Evolutionary conservation across 176 grass and related monocot genomes (phyloP), one percentile per base, ranked within the genome.

Genomic region (Oryza nivara): DNA sequence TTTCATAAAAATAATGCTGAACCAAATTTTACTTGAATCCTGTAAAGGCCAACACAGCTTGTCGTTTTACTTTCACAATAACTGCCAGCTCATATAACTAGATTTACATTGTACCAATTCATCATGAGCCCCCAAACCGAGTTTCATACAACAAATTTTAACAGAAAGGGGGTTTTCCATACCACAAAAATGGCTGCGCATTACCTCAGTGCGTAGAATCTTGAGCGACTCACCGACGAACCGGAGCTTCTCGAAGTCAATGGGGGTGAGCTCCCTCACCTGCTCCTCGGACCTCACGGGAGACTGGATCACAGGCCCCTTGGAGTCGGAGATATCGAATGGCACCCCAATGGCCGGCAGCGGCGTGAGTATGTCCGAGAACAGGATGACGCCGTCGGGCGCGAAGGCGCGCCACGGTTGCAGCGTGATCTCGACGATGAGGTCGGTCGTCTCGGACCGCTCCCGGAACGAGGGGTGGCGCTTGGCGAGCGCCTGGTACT

Each of bases 341-440:
- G 93, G 93, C 80, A 98, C 96, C 40, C 96, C 96, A 60, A 98
- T 92, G 16, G 93, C 93, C 35, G 93, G 96, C 54, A 98, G 74
- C 67, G 96, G 96, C 60, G 96, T 98, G 61, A 98, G 90, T 82
- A 98, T 98, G 73, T 98, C 96, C 56, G 96, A 98, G 76, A 98
- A 98, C 7, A 98, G 87, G 77, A 98, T 98, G 58, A 98, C 96
- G 28, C 96, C 96, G 67, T 98, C 96, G n/a, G 96, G 96, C 25
- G 70, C 76, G 72, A 98, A 98, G 60, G 96, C 89, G 47, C 89
- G 90, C 89, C 86, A 98, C 6, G 93, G 96, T 84, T 98, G 96
- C 80, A 98, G 89, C 16, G 93, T 90, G 83, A 98, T 98, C 81
- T 98, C 91, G 22, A 98, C 93, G 58, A 98, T 92, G 83, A 98